phyloP scores from a whole-genome alignment of 2,329 filamentous ascomycete genomes.

The Calonectria hongkongensis region DNA sequence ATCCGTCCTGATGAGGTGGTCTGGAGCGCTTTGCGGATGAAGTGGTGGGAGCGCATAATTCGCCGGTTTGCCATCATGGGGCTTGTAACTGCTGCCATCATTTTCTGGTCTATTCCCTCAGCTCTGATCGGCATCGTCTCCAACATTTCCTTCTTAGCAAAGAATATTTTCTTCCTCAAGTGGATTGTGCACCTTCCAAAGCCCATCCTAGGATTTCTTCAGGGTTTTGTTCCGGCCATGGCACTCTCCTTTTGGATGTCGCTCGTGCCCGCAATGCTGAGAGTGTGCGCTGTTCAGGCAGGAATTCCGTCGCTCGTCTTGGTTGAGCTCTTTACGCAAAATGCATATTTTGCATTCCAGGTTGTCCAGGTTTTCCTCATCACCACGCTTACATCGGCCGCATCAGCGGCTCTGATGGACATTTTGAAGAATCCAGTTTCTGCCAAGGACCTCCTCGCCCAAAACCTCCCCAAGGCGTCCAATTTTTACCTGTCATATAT shows the following conservation, averaged over 20 bases:
- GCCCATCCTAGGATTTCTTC: conserved; percentile 86
- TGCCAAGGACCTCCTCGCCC: conserved; percentile 79
- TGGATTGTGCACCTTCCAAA: conserved; percentile 84
- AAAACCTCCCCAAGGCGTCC: conserved; percentile 86
- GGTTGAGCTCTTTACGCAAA: conserved; percentile 92
- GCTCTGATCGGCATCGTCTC: conserved; percentile 90
- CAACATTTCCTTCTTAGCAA: conserved; percentile 83
- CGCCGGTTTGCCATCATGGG: conserved; percentile 80
- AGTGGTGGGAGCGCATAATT: conserved; percentile 89
- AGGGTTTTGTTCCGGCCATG: conserved; percentile 88
- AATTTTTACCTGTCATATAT: conserved; percentile 98
- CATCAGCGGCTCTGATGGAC: conserved; percentile 79
- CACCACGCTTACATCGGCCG: conserved; percentile 87
- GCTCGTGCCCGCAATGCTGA: conserved; percentile 87
- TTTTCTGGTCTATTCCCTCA: conserved; percentile 89
- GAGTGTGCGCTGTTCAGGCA: conserved; percentile 84
- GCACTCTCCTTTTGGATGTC: conserved; percentile 90
- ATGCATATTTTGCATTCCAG: conserved; percentile 93
- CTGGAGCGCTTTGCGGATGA: conserved; percentile 89
- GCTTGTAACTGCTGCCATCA: conserved; percentile 85
- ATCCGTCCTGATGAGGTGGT: conserved; percentile 88
- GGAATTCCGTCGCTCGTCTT: conserved; percentile 87
- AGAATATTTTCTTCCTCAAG: conserved; percentile 78
- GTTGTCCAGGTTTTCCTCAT: conserved; percentile 95
- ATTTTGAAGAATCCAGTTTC: conserved; percentile 78